phyloP scores from a whole-genome alignment of 2,329 filamentous ascomycete species.

The Aspergillus proliferans region DNA sequence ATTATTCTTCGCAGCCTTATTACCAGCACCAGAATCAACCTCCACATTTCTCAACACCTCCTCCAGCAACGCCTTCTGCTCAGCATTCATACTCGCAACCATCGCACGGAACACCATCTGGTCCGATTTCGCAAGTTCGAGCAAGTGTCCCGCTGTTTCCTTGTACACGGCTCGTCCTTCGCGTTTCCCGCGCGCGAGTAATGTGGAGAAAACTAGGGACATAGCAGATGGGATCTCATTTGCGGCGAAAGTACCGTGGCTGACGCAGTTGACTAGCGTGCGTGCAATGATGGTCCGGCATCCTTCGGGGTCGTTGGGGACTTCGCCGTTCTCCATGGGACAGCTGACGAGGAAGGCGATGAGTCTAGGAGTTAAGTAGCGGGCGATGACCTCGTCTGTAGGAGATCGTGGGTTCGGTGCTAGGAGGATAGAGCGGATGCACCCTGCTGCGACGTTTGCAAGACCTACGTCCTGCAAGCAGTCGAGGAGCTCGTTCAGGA shows the following conservation, averaged over 20 bases:
- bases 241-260: constrained; percentile 30
- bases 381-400: constrained; percentile 66
- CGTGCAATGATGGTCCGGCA: constrained; percentile 66
- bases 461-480: constrained; percentile 59
- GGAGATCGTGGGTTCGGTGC: constrained; percentile 52
- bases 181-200: constrained; percentile 65
- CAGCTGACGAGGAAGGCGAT: constrained; percentile 62
- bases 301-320: constrained; percentile 61
- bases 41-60: constrained; percentile 64
- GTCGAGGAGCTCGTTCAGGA: constrained; percentile 75
- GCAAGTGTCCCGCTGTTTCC: constrained; percentile 68
- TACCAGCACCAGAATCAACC: constrained; percentile 27
- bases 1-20: constrained; percentile 36
- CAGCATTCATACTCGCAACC: constrained; percentile 63
- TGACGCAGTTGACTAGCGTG: constrained; percentile 67
- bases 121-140: constrained; percentile 75
- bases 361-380: constrained; percentile 68
- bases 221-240: constrained; percentile 48
- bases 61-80: constrained; percentile 72
- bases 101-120: constrained; percentile 67
- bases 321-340: constrained; percentile 54
- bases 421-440: constrained; percentile 77
- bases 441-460: constrained; percentile 83
- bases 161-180: constrained; percentile 55
- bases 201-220: constrained; percentile 68